Conservation (phyloP, 192 early-diverging fungal genomes). For the Helicostylum pulchrum region DNA sequence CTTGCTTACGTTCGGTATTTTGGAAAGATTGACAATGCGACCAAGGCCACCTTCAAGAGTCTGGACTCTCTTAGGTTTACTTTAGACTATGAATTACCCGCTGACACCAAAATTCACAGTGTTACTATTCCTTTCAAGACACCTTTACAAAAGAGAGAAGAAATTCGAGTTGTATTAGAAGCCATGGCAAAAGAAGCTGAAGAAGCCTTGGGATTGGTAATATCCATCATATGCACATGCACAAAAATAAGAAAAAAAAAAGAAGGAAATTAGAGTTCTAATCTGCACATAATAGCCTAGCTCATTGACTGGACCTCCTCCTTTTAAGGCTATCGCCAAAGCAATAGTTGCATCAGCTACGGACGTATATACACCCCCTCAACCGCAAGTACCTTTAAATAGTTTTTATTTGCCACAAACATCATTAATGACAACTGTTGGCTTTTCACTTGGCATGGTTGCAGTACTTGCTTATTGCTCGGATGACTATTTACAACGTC, state of each 20-base stretch:
- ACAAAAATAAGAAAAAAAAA: neutral
- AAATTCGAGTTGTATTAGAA: constrained; percentile 41
- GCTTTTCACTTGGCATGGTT: neutral
- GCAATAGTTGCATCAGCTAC: constrained; percentile 23
- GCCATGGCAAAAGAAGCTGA: constrained; percentile 49
- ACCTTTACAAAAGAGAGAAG: constrained; percentile 33
- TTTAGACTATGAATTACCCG: constrained; percentile 13
- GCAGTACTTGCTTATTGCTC: constrained; percentile 1
- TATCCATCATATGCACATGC: no score
- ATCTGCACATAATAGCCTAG: constrained; percentile 23
- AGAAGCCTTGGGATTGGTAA: constrained; percentile 40
- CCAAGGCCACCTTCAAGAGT: constrained; percentile 36
- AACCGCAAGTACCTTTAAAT: constrained; percentile 13
- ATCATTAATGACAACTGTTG: neutral
- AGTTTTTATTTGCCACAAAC: constrained; percentile 19
- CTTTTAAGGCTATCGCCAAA: constrained; percentile 32
- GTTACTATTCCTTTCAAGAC: constrained; percentile 31
- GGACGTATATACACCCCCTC: constrained; percentile 17
- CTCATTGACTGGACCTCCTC: constrained; percentile 36
- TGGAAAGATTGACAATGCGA: constrained; percentile 27
- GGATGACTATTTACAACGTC: neutral
- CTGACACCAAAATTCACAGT: constrained; percentile 15
- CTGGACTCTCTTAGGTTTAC: constrained; percentile 36
- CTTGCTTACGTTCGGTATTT: constrained; percentile 42
- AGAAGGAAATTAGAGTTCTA: neutral